These are phyloP conservation scores for Hypoxylon cercidicola DNA, from an alignment of 495 filamentous ascomycete genomes.

Conservation along the genomic window DNA sequence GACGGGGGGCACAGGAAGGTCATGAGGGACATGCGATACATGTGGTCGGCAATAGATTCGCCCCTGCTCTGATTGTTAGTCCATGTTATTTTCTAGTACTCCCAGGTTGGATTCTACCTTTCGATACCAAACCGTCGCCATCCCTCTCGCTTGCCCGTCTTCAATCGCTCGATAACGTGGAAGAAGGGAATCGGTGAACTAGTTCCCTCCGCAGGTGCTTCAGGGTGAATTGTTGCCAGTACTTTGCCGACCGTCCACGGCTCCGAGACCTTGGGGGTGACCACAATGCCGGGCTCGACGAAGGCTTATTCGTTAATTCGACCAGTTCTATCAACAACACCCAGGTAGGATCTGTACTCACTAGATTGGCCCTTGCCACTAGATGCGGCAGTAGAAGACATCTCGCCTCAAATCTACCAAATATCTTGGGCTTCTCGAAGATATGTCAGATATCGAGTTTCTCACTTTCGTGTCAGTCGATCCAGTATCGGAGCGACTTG, in stretches of 20 bases:
- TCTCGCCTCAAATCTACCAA: conserved; percentile 1
- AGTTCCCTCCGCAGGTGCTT: conserved; percentile 66
- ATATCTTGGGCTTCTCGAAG: background rate
- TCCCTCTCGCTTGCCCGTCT: conserved; percentile 94
- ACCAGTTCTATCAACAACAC: background rate
- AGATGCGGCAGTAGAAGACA: conserved; percentile 18
- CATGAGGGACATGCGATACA: conserved; percentile 99
- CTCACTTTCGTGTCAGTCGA: background rate
- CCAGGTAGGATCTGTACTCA: conserved; percentile 11
- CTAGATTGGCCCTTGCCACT: conserved; percentile 38
- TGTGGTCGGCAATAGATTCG: conserved; percentile 96
- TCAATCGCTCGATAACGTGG: conserved; percentile 89
- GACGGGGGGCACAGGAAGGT: conserved; percentile 90
- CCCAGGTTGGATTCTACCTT: conserved; percentile 49
- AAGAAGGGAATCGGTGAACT: conserved; percentile 88
- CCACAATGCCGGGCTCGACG: conserved; percentile 46
- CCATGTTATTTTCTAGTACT: background rate
- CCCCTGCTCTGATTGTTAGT: conserved; percentile 45
- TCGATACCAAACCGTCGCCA: conserved; percentile 89
- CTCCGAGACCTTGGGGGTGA: conserved; percentile 48
- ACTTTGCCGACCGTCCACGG: conserved; percentile 64
- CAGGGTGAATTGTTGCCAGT: conserved; percentile 54
- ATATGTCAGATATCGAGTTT: background rate
- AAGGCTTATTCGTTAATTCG: background rate
- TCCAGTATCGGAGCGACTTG: background rate